Conservation (phyloP, 2,329 filamentous ascomycete species). For the Sporothrix humicola region DNA sequence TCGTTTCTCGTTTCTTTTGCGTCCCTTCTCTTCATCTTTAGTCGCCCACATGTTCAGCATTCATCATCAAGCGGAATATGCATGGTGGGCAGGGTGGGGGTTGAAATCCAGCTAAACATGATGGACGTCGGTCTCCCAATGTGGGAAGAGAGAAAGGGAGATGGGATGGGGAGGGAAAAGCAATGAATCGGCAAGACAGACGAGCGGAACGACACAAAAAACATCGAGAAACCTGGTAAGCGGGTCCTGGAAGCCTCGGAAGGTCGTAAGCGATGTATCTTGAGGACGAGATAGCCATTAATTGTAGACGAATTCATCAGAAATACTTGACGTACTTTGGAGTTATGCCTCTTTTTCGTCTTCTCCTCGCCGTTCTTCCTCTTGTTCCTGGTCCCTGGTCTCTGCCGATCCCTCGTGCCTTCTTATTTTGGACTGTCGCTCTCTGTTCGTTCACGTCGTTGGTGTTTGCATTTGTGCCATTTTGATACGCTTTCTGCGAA, state of each 20-base stretch:
- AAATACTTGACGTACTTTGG: not conserved
- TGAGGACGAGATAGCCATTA: not conserved
- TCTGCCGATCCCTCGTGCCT: conserved; percentile 26
- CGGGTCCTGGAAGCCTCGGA: conserved; percentile 23
- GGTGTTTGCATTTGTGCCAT: not conserved
- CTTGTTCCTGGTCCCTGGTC: conserved; percentile 8
- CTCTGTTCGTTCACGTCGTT: too few relatives aligned
- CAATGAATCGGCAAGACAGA: conserved; percentile 16
- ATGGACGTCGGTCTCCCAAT: conserved; percentile 24
- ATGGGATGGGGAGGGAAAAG: not conserved
- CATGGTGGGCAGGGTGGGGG: conserved; percentile 10
- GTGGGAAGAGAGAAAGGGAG: not conserved
- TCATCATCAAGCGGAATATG: not conserved
- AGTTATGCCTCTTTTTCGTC: not conserved
- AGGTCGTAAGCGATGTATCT: conserved; percentile 12
- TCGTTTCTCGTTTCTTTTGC: not conserved
- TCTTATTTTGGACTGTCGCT: not conserved
- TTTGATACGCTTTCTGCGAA: not conserved
- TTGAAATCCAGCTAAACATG: not conserved
- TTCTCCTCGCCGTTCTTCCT: not conserved
- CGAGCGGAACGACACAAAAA: conserved; percentile 14
- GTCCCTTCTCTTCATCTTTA: not conserved
- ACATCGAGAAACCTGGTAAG: not conserved
- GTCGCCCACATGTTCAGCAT: conserved; percentile 23
- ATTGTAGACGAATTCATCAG: not conserved